phyloP scores from a whole-genome alignment of 495 filamentous ascomycete genomes.

The Clavariopsis aquatica region DNA sequence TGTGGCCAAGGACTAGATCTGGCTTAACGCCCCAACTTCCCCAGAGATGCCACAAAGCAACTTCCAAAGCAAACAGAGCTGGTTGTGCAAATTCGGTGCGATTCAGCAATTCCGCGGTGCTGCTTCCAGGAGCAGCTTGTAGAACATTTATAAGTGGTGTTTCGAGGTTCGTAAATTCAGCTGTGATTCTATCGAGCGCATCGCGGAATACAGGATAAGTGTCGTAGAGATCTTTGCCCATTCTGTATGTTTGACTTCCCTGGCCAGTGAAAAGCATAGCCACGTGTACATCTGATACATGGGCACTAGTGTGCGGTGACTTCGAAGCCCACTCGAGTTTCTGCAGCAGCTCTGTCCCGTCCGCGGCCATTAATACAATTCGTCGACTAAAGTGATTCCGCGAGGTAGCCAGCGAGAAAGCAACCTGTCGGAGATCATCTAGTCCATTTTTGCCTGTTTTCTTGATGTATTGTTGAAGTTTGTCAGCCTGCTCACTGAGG shows the following conservation, averaged over 20 bases:
- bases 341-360: neutral
- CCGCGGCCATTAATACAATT: neutral
- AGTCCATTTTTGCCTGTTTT: neutral
- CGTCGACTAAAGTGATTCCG: neutral
- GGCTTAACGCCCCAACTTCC: conserved; percentile 6
- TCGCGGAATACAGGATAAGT: conserved; percentile 20
- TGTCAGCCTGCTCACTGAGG: neutral
- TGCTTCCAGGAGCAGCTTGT: neutral
- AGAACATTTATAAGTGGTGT: neutral
- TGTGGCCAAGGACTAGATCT: conserved; percentile 10
- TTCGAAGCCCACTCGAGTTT: neutral
- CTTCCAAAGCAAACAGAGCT: conserved; percentile 1
- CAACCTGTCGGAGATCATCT: neutral
- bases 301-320: too few species aligned
- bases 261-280: conserved; percentile 47
- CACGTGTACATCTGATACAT: neutral
- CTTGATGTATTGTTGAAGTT: neutral
- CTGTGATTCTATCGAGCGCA: conserved; percentile 23
- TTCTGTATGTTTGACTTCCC: conserved; percentile 43
- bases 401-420: neutral
- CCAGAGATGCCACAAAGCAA: neutral
- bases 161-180: conserved; percentile 5
- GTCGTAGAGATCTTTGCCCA: conserved; percentile 42
- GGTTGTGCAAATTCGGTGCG: neutral
- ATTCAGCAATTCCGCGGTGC: neutral